These are phyloP conservation scores for Ophiocordyceps sinensis DNA, from an alignment of 2,329 filamentous ascomycete species.

Conservation along the genomic window DNA sequence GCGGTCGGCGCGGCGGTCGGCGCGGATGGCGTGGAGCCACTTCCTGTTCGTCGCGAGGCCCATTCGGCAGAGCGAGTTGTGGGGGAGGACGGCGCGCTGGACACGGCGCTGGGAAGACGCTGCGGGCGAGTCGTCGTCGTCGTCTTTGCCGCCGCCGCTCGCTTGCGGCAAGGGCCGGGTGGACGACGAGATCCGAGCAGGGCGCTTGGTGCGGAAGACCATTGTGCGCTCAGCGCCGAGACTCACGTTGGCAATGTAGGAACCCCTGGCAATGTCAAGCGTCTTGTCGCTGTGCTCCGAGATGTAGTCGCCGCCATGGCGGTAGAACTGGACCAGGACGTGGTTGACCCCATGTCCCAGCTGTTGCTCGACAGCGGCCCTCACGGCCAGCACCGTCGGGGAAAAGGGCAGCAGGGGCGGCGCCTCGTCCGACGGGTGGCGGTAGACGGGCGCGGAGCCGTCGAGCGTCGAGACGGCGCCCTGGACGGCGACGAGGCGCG, in stretches of 20 bases:
- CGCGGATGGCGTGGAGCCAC: slow-evolving; percentile 86
- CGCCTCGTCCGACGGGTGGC: slow-evolving; percentile 82
- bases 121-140: neutral
- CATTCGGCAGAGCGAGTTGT: slow-evolving; percentile 79
- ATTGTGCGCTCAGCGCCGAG: slow-evolving; percentile 86
- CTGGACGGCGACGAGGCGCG: slow-evolving; percentile 80
- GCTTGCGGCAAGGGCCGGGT: neutral
- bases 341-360: slow-evolving; percentile 80
- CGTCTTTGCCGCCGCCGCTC: neutral
- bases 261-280: slow-evolving; percentile 68
- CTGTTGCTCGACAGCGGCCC: slow-evolving; percentile 50
- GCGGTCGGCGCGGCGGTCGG: slow-evolving; percentile 58
- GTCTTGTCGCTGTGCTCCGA: slow-evolving; percentile 97
- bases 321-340: slow-evolving; percentile 83
- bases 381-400: slow-evolving; percentile 53
- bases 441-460: slow-evolving; percentile 76
- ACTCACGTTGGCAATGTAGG: slow-evolving; percentile 83
- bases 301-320: slow-evolving; percentile 79
- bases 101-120: slow-evolving; percentile 27
- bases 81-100: slow-evolving; percentile 60
- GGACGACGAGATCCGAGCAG: slow-evolving; percentile 21
- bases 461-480: slow-evolving; percentile 50
- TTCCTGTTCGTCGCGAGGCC: slow-evolving; percentile 67
- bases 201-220: slow-evolving; percentile 72
- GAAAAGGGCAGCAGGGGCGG: slow-evolving; percentile 67